These are phyloP conservation scores for Catharanthus roseus DNA, from an alignment of 257 asterid genomes.

Conservation along the genomic window DNA sequence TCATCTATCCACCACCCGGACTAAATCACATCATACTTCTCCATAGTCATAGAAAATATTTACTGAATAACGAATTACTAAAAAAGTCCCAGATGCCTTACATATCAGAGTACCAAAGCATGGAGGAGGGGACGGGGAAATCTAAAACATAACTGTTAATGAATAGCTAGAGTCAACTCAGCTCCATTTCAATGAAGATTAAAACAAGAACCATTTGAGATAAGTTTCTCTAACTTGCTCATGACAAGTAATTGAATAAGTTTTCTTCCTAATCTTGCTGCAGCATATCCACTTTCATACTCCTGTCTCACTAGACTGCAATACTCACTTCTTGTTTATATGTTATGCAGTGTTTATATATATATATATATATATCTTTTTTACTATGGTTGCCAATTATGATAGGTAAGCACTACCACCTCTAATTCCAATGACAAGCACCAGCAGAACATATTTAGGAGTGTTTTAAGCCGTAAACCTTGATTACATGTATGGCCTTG, in stretches of 20 bases:
- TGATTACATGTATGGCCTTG: background rate
- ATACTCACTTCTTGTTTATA: background rate
- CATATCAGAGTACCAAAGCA: background rate
- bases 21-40: background rate
- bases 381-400: background rate
- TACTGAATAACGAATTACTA: background rate
- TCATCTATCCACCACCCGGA: background rate
- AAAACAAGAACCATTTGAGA: background rate
- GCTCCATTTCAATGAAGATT: background rate
- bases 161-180: background rate
- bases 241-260: background rate
- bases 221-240: background rate
- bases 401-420: background rate
- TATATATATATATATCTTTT: no score
- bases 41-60: background rate
- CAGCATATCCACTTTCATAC: background rate
- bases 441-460: background rate
- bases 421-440: background rate
- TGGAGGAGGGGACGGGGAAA: background rate
- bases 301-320: background rate
- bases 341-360: background rate
- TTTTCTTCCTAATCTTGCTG: background rate
- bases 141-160: no score
- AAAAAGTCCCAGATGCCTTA: background rate
- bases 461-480: background rate